Evolutionary conservation across 129 eudicot species (phyloP).

Genomic region (Lactuca saligna): DNA sequence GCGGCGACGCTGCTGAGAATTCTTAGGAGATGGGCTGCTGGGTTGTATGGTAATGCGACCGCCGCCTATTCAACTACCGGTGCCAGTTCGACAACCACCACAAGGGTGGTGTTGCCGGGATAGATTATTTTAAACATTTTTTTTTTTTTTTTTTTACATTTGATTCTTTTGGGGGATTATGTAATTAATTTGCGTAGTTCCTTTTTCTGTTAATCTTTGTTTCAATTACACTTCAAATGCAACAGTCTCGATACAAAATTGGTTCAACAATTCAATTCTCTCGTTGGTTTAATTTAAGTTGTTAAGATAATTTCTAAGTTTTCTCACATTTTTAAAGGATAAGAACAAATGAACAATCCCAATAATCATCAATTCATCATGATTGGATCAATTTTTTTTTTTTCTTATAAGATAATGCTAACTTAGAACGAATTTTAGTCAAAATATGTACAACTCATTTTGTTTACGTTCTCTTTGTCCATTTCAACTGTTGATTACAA

Average conservation of each 20-base stretch:
- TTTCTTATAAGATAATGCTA: too few species aligned
- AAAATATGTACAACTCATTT: too few species aligned
- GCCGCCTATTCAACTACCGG: slow-evolving; percentile 35
- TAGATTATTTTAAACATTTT: slow-evolving; percentile 19
- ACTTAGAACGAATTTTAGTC: too few species aligned
- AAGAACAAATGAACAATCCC: too few species aligned
- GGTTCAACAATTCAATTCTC: neutral
- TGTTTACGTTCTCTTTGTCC: too few species aligned
- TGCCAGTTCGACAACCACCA: slow-evolving; percentile 37
- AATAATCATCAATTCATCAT: too few species aligned
- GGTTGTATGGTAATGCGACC: slow-evolving; percentile 43
- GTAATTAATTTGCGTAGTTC: slow-evolving; percentile 37
- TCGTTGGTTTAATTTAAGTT: too few species aligned
- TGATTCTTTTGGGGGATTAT: slow-evolving; percentile 29
- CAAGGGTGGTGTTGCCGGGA: slow-evolving; percentile 50
- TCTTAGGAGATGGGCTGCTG: slow-evolving; percentile 89
- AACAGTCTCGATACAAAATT: neutral
- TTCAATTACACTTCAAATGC: slow-evolving; percentile 14
- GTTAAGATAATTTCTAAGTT: too few species aligned
- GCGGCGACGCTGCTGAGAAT: slow-evolving; percentile 82
- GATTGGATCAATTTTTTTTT: too few species aligned
- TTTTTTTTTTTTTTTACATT: slow-evolving; percentile 10
- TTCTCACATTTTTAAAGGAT: too few species aligned
- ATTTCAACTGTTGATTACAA: too few species aligned
- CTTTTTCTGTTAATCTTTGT: slow-evolving; percentile 24